These are phyloP conservation scores for Talinum fruticosum DNA, from an alignment of 148 eudicot species.

Conservation along the genomic window DNA sequence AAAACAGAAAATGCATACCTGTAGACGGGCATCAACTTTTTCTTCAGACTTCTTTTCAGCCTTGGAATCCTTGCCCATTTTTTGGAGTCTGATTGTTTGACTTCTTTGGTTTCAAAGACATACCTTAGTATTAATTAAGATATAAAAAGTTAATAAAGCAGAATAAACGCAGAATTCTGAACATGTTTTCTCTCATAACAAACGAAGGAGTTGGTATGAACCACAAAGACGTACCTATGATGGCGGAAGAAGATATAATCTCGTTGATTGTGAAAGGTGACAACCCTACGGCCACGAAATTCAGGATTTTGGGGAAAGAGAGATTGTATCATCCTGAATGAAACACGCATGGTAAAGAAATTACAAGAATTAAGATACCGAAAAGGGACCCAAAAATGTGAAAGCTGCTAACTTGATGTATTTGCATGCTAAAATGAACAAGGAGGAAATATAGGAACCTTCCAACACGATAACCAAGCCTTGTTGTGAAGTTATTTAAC, in stretches of 20 bases:
- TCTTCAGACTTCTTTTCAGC: conserved; percentile 38
- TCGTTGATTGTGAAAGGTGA: conserved; percentile 93
- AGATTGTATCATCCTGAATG: conserved; percentile 73
- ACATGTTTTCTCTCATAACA: not conserved
- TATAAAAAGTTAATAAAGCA: conserved; percentile 13
- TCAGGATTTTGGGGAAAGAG: conserved; percentile 90
- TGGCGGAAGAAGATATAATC: conserved; percentile 97
- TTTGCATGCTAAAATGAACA: not conserved
- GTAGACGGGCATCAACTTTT: conserved; percentile 69
- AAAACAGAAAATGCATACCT: conserved; percentile 49
- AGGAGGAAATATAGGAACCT: conserved; percentile 37
- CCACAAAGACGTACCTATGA: conserved; percentile 57
- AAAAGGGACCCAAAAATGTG: too few relatives aligned
- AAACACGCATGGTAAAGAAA: conserved; percentile 10
- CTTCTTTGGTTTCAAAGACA: conserved; percentile 77
- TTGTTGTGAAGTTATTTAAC: conserved; percentile 78
- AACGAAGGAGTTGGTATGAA: not conserved
- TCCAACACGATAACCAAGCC: conserved; percentile 81
- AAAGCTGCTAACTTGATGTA: not conserved
- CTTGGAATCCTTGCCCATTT: conserved; percentile 35
- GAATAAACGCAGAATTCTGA: not conserved
- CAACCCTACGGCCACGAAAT: conserved; percentile 92
- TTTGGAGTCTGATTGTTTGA: conserved; percentile 45
- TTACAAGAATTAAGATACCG: conserved; percentile 18
- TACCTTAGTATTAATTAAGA: conserved; percentile 43